Evolutionary conservation across 169 alveolate genomes (phyloP), one percentile per base, ranked within the genome.

Genomic region (Cryptosporidium sp.): DNA sequence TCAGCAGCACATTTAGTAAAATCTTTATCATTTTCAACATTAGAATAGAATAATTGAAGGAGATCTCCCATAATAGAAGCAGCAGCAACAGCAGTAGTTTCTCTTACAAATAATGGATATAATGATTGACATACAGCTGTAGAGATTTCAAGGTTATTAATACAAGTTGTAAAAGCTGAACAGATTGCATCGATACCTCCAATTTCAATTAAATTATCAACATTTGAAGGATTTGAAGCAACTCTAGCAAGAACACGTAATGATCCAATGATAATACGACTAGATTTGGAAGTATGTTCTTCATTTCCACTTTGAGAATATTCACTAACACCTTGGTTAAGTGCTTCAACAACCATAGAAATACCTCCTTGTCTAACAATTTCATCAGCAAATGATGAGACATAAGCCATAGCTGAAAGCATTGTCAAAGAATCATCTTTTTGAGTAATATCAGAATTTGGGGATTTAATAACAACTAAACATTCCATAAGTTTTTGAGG

Each of bases 311-410:
- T 93, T 44, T 95, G 75, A 60, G 93, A 96, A 85, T 93, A 84
- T 75, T 95, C 96, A 26, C 93, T 80, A 56, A 94, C 91, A 85
- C 96, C 96, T 70, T 95, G 95, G 80, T 95, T 95, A 56, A 96
- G 91, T 60, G 96, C 92, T 73, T 96, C 97, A 16, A 96, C 92
- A 61, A 96, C 92, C 72, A 96, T 85, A 7, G 96, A 96, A 52
- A 95, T 86, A 62, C 97, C 98, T 35, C 98, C 98, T 31, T 95
- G 95, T 89, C 95, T 86, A 44, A 95, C 98, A 35, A 96, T 93
- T 91, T 96, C 96, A 65, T 95, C 97, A 44, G 98, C 94, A 62
- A 94, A 93, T 3, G 97, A 94, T 6, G 98, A 94, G 35, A 96
- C 95, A 92, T 96, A 96, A 0, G 98, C 96, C 94, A 96, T 95